Evolutionary conservation across 2,329 filamentous ascomycete species (phyloP).

Genomic region (Hypoxylon sp.): DNA sequence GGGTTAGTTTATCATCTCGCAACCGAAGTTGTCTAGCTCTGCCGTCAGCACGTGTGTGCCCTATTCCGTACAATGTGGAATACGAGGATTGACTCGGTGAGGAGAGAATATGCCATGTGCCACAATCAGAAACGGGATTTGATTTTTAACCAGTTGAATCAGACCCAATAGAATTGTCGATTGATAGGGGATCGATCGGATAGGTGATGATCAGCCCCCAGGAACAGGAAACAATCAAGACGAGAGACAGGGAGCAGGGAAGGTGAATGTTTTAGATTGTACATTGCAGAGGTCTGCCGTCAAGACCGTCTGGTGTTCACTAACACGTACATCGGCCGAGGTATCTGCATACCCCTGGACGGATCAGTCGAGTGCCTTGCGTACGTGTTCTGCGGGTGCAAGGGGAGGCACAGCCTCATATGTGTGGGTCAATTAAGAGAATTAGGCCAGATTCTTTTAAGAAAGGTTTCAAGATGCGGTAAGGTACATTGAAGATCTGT

Average conservation of each 20-base stretch:
- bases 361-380: conserved; percentile 37
- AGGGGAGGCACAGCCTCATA: conserved; percentile 42
- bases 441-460: conserved; percentile 15
- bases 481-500: conserved; percentile 26
- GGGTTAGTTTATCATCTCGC: conserved; percentile 23
- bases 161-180: conserved; percentile 6
- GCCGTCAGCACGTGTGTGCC: conserved; percentile 31
- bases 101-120: conserved; percentile 11
- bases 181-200: conserved; percentile 34
- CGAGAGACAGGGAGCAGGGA: conserved; percentile 27
- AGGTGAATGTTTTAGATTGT: conserved; percentile 30
- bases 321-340: conserved; percentile 14
- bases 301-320: conserved; percentile 16
- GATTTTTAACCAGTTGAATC: conserved; percentile 12
- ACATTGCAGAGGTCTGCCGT: conserved; percentile 5
- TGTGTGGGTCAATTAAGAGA: conserved; percentile 31
- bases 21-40: conserved; percentile 17
- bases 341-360: conserved; percentile 26
- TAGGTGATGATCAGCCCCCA: conserved; percentile 39
- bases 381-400: conserved; percentile 37
- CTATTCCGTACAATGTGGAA: conserved; percentile 5
- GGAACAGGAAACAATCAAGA: conserved; percentile 41
- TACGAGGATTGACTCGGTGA: conserved; percentile 17
- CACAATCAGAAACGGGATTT: conserved; percentile 11
- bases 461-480: conserved; percentile 28